Evolutionary conservation across 192 early-diverging fungal genomes (phyloP).

Genomic region (Ambispora gerdemannii): DNA sequence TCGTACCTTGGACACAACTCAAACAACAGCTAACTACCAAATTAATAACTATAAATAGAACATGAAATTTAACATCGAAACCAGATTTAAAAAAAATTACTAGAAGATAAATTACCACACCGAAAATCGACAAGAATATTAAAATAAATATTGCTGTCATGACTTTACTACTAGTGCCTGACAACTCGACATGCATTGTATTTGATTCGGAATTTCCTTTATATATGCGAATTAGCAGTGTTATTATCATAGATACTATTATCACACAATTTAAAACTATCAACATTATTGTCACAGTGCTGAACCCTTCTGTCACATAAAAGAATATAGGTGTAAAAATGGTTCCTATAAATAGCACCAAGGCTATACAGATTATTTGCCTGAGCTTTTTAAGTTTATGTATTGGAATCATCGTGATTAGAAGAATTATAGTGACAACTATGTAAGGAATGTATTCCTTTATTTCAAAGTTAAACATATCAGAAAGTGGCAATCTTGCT

Average conservation of each 20-base stretch:
- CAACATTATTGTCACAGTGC: background rate
- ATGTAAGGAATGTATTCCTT: slow-evolving; percentile 19
- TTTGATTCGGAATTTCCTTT: no score
- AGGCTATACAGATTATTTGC: background rate
- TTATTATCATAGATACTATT: background rate
- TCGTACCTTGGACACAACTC: no score
- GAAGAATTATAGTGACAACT: slow-evolving; percentile 7
- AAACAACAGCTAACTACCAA: slow-evolving; percentile 1
- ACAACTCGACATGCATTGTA: no score
- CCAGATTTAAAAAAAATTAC: no score
- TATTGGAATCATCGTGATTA: slow-evolving; percentile 11
- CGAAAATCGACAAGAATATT: no score
- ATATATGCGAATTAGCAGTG: no score
- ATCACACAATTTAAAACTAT: slow-evolving; percentile 14
- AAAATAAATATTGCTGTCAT: no score
- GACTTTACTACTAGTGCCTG: no score
- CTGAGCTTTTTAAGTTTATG: slow-evolving; percentile 3
- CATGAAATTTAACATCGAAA: no score
- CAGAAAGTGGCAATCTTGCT: slow-evolving; percentile 21
- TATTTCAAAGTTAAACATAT: slow-evolving; percentile 23
- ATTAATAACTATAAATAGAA: background rate
- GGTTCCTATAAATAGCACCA: background rate
- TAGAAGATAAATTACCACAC: no score
- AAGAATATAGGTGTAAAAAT: slow-evolving; percentile 23
- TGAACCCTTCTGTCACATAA: slow-evolving; percentile 16